These are phyloP conservation scores for Paramyrothecium roridum DNA, from an alignment of 2,329 filamentous ascomycete genomes.

Conservation along the genomic window DNA sequence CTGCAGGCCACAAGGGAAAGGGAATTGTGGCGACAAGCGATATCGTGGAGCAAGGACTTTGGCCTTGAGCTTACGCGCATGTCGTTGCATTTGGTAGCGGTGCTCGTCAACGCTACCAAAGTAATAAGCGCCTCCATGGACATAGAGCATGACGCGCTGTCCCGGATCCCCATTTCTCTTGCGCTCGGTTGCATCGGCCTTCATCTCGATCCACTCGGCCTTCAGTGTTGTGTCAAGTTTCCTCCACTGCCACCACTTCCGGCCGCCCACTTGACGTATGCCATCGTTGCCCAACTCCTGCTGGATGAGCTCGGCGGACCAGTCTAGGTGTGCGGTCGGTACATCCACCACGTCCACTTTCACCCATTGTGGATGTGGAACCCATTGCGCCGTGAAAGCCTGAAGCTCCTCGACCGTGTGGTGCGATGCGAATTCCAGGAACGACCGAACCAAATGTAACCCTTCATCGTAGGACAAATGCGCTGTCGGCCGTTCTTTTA, in stretches of 20 bases:
- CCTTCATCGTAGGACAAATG: slow-evolving; percentile 95
- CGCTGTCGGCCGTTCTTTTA: slow-evolving; percentile 77
- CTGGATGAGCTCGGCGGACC: slow-evolving; percentile 65
- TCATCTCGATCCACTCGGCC: slow-evolving; percentile 98
- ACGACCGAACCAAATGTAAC: slow-evolving; percentile 79
- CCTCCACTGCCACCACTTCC: slow-evolving; percentile 88
- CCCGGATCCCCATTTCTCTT: slow-evolving; percentile 57
- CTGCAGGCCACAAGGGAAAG: slow-evolving; percentile 88
- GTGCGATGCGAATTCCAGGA: slow-evolving; percentile 79
- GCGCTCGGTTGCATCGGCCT: slow-evolving; percentile 66
- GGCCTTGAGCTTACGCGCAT: slow-evolving; percentile 90
- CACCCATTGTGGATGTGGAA: slow-evolving; percentile 86
- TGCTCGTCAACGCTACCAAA: slow-evolving; percentile 96
- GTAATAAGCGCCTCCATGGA: slow-evolving; percentile 93
- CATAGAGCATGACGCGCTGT: slow-evolving; percentile 83
- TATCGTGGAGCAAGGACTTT: slow-evolving; percentile 85
- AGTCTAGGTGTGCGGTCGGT: slow-evolving; percentile 57
- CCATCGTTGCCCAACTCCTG: slow-evolving; percentile 77
- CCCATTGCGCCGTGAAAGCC: slow-evolving; percentile 86
- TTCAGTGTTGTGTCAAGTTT: slow-evolving; percentile 62
- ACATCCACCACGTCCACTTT: slow-evolving; percentile 70
- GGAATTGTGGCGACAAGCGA: slow-evolving; percentile 86
- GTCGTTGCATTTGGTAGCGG: slow-evolving; percentile 95
- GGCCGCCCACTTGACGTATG: slow-evolving; percentile 72
- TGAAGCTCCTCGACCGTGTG: slow-evolving; percentile 94